Evolutionary conservation across 768 basidiomycete genomes (phyloP), one percentile per base, ranked within the genome.

Genomic region (Hericium coralloides): DNA sequence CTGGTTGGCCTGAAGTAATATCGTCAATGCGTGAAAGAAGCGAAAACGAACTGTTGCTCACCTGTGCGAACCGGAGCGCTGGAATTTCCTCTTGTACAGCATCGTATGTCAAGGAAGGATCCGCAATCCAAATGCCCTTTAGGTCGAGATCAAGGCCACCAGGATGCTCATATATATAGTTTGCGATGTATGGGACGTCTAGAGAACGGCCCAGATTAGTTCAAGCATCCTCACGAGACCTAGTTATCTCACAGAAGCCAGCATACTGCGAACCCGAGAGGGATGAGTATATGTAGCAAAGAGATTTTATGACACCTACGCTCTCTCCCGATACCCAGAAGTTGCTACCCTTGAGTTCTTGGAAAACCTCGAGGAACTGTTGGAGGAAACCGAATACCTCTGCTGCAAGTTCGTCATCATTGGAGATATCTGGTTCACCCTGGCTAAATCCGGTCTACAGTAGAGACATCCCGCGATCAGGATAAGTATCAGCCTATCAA

Each of bases 331-430:
- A 75, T 4, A 89, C 64, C 63, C 78, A 89, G 25, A 88, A 73
- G n/a, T 83, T 84, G 69, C 85, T 87, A 17, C 76, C 75, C 63
- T 87, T 87, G 47, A 89, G 65, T 61, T 89, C 87, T 0, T 73
- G 70, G 68, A 89, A 89, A 6, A 88, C 80, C 36, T 81, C 76
- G 4, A 89, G 72, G 70, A 89, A 89, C 62, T 89, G 87, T 56
- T 81, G 78, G 59, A 89, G 55, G 67, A 89, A 89, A 0, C 68
- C 76, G 23, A 70, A 66, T 18, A 77, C 69, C 60, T 78, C 72
- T 22, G 73, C 80, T 43, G 81, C 82, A 0, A 87, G 72, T 58
- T 83, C 75, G 57, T 78, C 63, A 59, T 86, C 77, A 48, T 78
- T 83, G 58, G 66, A 65, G 52, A 87, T 82, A 56, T 83, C 77